Evolutionary conservation across 1,284 basidiomycete species (phyloP).

Genomic region (Phlebopus sp.): DNA sequence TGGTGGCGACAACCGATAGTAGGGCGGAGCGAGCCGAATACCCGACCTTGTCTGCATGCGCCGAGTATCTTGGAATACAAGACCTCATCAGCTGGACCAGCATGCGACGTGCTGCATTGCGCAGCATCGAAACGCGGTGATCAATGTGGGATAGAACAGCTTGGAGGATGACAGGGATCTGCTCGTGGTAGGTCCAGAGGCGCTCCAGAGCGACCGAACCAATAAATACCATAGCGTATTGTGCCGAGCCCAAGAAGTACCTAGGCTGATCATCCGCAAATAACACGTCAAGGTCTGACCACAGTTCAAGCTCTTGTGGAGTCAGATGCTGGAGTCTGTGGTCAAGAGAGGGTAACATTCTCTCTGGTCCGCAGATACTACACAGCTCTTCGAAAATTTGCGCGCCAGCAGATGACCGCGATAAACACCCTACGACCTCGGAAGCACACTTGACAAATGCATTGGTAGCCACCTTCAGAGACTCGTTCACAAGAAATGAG

Average conservation of each 20-base stretch:
- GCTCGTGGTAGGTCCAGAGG: constrained; percentile 69
- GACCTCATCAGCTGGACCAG: constrained; percentile 79
- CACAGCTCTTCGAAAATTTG: constrained; percentile 83
- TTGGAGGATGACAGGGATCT: constrained; percentile 78
- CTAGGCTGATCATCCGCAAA: constrained; percentile 70
- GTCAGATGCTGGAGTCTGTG: constrained; percentile 69
- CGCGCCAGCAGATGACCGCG: constrained; percentile 72
- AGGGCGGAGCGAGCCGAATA: constrained; percentile 47
- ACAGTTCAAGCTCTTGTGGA: constrained; percentile 67
- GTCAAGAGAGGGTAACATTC: constrained; percentile 76
- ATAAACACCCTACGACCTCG: constrained; percentile 82
- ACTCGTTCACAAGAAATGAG: constrained; percentile 85
- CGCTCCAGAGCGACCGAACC: constrained; percentile 81
- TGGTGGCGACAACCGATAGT: constrained; percentile 47
- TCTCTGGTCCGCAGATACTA: constrained; percentile 78
- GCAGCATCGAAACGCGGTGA: constrained; percentile 69
- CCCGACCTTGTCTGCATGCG: constrained; percentile 52
- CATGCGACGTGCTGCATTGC: constrained; percentile 68
- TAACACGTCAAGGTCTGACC: constrained; percentile 72
- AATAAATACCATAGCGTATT: constrained; percentile 86
- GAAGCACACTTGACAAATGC: constrained; percentile 80
- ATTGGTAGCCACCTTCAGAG: constrained; percentile 77
- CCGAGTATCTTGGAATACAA: constrained; percentile 73
- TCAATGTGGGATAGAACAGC: constrained; percentile 84
- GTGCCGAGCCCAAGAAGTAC: constrained; percentile 72